These are phyloP conservation scores for Crataegus laevigata DNA, from an alignment of 306 rosid genomes.

Conservation along the genomic window DNA sequence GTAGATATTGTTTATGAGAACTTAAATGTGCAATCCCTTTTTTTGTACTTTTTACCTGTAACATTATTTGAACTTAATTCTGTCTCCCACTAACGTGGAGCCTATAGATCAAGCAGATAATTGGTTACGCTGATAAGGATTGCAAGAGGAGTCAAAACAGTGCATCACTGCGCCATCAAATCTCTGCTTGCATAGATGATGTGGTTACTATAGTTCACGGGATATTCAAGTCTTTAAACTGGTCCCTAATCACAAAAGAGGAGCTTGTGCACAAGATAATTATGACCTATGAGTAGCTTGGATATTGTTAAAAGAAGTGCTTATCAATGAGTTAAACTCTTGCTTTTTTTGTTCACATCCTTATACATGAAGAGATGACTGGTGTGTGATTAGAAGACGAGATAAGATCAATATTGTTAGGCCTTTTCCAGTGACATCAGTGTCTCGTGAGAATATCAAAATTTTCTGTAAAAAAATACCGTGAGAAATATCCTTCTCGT, in stretches of 20 bases:
- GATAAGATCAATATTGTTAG: too few species aligned
- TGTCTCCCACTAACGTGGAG: not conserved
- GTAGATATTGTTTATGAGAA: not conserved
- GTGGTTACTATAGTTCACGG: conserved; percentile 45
- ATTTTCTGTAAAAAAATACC: too few species aligned
- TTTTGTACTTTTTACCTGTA: not conserved
- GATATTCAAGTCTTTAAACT: conserved; percentile 41
- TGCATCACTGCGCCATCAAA: conserved; percentile 2
- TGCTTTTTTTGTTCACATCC: not conserved
- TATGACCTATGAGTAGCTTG: conserved; percentile 36
- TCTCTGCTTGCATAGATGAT: conserved; percentile 30
- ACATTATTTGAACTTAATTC: not conserved
- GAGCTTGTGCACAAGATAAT: conserved; percentile 69
- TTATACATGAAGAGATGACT: not conserved
- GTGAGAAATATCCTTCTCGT: too few species aligned
- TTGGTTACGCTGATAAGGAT: conserved; percentile 15
- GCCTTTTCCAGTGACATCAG: too few species aligned
- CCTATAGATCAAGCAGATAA: conserved; percentile 29
- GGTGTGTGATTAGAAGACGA: not conserved
- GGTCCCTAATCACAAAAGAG: conserved; percentile 54
- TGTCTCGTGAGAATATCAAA: too few species aligned
- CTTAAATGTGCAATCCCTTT: not conserved
- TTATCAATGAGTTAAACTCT: conserved; percentile 12
- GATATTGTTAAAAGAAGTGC: conserved; percentile 52
- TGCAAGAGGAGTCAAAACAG: conserved; percentile 17